Percentiles rank a stretch among this genome's conserved stretches.
phyloP scores from a whole-genome alignment of 768 basidiomycete genomes.

The Termitomyces sp. region DNA sequence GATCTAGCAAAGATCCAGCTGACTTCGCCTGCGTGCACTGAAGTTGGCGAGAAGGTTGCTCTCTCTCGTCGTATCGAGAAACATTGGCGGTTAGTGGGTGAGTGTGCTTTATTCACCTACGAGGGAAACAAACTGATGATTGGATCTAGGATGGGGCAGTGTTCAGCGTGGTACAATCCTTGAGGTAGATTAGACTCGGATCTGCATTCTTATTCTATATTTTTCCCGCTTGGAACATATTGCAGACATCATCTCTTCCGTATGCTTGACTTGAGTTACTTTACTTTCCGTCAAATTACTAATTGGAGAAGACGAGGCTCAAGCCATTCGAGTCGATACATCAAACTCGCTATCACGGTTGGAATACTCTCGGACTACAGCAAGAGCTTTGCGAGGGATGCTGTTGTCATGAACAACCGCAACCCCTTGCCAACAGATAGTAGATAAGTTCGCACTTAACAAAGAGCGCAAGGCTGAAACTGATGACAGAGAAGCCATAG shows the following conservation, averaged over 20 bases:
- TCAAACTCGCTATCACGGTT: not conserved
- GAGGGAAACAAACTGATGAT: not conserved
- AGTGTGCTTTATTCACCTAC: slow-evolving; percentile 27
- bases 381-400: not conserved
- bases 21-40: slow-evolving; percentile 93
- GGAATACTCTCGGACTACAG: not conserved
- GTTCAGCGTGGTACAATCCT: slow-evolving; percentile 82
- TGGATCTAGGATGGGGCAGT: slow-evolving; percentile 58
- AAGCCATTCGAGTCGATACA: not conserved
- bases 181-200: slow-evolving; percentile 59
- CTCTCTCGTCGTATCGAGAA: slow-evolving; percentile 93
- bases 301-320: not conserved
- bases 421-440: not conserved
- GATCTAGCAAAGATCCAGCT: slow-evolving; percentile 93
- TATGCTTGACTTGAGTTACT: not conserved
- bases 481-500: not conserved
- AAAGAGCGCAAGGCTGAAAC: not conserved
- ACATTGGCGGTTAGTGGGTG: slow-evolving; percentile 95
- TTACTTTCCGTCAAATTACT: too few relatives aligned
- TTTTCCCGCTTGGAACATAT: not conserved
- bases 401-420: not conserved
- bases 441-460: not conserved
- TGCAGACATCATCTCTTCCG: not conserved
- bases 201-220: not conserved
- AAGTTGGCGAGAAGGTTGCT: slow-evolving; percentile 97